Percentiles rank a stretch among this genome's conserved stretches.
phyloP scores from a whole-genome alignment of 352 stramenopile species.

The Elongisporangium prolatum region DNA sequence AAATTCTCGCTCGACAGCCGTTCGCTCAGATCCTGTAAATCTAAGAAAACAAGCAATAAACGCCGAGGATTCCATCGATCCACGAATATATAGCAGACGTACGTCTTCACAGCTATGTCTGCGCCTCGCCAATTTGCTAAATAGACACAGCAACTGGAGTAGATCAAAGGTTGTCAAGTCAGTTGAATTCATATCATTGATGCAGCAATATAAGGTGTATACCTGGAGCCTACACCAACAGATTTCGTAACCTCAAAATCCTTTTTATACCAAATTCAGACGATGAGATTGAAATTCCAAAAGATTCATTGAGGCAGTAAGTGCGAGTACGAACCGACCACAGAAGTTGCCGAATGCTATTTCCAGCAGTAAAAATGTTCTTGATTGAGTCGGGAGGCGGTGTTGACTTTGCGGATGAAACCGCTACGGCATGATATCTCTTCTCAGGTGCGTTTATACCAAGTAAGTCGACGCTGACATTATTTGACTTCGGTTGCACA shows the following conservation, averaged over 20 bases:
- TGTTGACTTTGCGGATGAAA: constrained; percentile 6
- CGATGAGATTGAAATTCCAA: background rate
- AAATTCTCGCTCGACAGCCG: constrained; percentile 62
- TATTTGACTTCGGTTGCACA: constrained; percentile 3
- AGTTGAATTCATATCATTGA: background rate
- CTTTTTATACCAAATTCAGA: constrained; percentile 3
- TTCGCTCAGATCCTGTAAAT: constrained; percentile 43
- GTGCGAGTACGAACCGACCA: constrained; percentile 9
- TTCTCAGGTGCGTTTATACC: constrained; percentile 12
- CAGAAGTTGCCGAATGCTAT: constrained; percentile 21
- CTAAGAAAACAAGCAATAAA: constrained; percentile 13
- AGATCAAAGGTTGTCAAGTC: background rate
- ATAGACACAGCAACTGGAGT: constrained; percentile 64
- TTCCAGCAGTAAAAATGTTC: constrained; percentile 16
- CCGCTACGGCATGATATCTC: constrained; percentile 1
- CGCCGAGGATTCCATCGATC: background rate
- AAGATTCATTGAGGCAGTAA: background rate
- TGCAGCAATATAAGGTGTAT: background rate
- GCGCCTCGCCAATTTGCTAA: constrained; percentile 69
- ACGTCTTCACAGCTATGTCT: constrained; percentile 77
- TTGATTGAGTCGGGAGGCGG: constrained; percentile 7
- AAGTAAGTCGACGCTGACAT: constrained; percentile 22
- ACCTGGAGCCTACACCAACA: constrained; percentile 73
- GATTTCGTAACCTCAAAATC: constrained; percentile 41
- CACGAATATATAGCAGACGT: constrained; percentile 7